Evolutionary conservation across 2,329 filamentous ascomycete species (phyloP), one percentile per base, ranked within the genome.

Genomic region (Pyrenophora graminea): DNA sequence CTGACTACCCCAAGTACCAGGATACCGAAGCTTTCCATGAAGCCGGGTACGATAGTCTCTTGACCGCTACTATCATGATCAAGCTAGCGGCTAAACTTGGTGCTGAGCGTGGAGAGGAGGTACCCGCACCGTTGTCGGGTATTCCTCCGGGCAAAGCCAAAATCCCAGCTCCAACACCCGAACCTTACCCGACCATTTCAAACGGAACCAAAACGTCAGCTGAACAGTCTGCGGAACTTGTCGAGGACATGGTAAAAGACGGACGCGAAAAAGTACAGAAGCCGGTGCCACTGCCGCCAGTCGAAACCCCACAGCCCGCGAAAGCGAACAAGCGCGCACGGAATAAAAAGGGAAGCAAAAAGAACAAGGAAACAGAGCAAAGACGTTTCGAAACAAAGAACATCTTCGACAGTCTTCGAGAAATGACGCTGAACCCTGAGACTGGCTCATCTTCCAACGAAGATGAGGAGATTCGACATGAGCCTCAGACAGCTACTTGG

Each of bases 31-130:
- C 75, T 53, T 74, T 79, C 50, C 84, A 87, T 51, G 84, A 87
- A 70, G 84, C 84, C 13, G 84, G 84, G 6, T 87, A 82, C 56
- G 84, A 87, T 64, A 85, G 82, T 66, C 77, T 82, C 53, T 73
- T 86, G 18, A 85, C 84, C 0, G 84, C 83, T 2, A 79, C 80
- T 48, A 75, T 85, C 21, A 81, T 84, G 57, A 76, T 86, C 44
- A 78, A 79, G 46, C 72, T 86, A 3, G 79, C 81, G 7, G 74
- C 79, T 1, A 80, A 81, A 58, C 71, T 85, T 3, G 76, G 78
- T 52, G 68, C 69, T 8, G 72, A 74, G 17, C 44, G 40, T 31
- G 44, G 39, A n/a, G 42, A 40, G 13, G 23, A 47, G 15, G 21
- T 34, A 27, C 37, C 30, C n/a, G 21, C 46, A 41, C 47, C 44